These are phyloP conservation scores for Hordeum vulgare DNA, from an alignment of 176 grass and related monocot species.

Conservation along the genomic window MorexV3_pseudomolecules_assembly NC_058520.1:20107934-20108433, in stretches of 20 bases:
- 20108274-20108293: conserved; percentile 16
- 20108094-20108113: background rate
- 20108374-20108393: background rate
- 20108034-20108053: conserved; percentile 35
- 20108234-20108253: conserved; percentile 30
- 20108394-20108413: background rate
- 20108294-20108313: background rate
- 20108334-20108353: background rate
- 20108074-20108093: conserved; percentile 15
- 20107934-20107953: too few species aligned
- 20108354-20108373: background rate
- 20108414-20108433: background rate
- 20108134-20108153: conserved; percentile 29
- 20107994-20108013: conserved; percentile 26
- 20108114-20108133: background rate
- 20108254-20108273: conserved; percentile 48
- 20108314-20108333: background rate
- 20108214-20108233: conserved; percentile 58
- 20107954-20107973: background rate
- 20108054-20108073: conserved; percentile 29
- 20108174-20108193: conserved; percentile 44
- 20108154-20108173: conserved; percentile 8
- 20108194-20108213: conserved; percentile 37
- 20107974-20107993: background rate
- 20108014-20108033: background rate